Evolutionary conservation across 2,329 filamentous ascomycete species (phyloP).

Genomic region (Pseudopithomyces maydicus): DNA sequence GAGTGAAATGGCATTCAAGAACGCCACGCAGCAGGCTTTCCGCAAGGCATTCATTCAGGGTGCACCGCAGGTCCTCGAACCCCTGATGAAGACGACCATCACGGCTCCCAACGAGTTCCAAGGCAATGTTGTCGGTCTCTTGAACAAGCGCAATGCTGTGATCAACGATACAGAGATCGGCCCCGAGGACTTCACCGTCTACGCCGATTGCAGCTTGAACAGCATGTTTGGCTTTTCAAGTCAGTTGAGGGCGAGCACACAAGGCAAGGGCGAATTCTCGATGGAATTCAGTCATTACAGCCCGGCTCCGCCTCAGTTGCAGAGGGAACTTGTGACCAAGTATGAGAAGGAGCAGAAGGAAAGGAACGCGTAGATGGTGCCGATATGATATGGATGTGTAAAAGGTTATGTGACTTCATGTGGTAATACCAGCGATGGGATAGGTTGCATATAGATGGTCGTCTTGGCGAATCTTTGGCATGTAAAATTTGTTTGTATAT

Average conservation of each 20-base stretch:
- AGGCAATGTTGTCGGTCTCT: constrained; percentile 87
- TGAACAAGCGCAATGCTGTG: constrained; percentile 95
- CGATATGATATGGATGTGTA: background rate
- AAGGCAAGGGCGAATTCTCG: constrained; percentile 97
- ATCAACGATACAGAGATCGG: constrained; percentile 97
- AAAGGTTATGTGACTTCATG: background rate
- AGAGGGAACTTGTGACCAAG: constrained; percentile 75
- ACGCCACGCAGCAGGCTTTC: constrained; percentile 95
- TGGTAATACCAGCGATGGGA: constrained; percentile 6
- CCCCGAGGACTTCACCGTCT: constrained; percentile 89
- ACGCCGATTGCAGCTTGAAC: constrained; percentile 91
- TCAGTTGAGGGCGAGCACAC: constrained; percentile 87
- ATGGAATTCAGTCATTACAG: constrained; percentile 99
- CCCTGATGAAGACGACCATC: constrained; percentile 97
- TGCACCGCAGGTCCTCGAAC: constrained; percentile 85
- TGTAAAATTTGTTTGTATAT: constrained; percentile 10
- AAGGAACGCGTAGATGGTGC: constrained; percentile 62
- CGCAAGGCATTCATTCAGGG: constrained; percentile 86
- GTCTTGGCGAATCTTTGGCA: constrained; percentile 2
- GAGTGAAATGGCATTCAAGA: constrained; percentile 93
- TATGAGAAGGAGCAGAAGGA: constrained; percentile 70
- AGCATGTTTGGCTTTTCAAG: constrained; percentile 98
- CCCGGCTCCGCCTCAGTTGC: constrained; percentile 82
- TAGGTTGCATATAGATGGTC: constrained; percentile 16
- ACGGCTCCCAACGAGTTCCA: constrained; percentile 97